Evolutionary conservation across 768 basidiomycete species (phyloP).

Genomic region (Lactifluus piperatus): DNA sequence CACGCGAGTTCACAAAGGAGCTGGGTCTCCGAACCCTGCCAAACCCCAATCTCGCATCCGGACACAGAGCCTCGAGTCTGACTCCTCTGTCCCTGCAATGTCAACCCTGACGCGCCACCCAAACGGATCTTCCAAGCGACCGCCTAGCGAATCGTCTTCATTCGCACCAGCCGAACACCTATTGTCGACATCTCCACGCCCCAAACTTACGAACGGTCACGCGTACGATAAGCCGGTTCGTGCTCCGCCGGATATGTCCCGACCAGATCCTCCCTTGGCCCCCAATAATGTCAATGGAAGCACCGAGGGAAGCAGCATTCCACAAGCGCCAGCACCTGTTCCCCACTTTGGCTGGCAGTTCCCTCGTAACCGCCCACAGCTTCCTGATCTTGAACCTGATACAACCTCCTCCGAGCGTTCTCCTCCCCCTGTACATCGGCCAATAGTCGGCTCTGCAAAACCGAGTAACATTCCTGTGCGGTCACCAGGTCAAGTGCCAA

Average conservation of each 20-base stretch:
- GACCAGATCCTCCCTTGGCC: conserved; percentile 9
- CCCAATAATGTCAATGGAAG: conserved; percentile 3
- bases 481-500: conserved; percentile 30
- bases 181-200: neutral
- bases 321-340: conserved; percentile 19
- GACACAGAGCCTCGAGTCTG: conserved; percentile 8
- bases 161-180: neutral
- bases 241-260: neutral
- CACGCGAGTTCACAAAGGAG: conserved; percentile 16
- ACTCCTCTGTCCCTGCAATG: neutral
- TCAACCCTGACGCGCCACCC: neutral
- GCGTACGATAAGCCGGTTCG: neutral
- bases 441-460: conserved; percentile 22
- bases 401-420: conserved; percentile 24
- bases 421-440: conserved; percentile 17
- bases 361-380: conserved; percentile 26
- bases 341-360: conserved; percentile 34
- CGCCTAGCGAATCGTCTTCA: neutral
- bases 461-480: conserved; percentile 40
- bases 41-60: conserved; percentile 18
- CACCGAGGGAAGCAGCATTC: conserved; percentile 1
- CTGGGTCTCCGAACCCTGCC: conserved; percentile 15
- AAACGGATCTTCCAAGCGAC: neutral
- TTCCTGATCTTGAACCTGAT: conserved; percentile 36
- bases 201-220: neutral